Evolutionary conservation across 768 basidiomycete species (phyloP).

Genomic region (Kwoniella heveanensis): DNA sequence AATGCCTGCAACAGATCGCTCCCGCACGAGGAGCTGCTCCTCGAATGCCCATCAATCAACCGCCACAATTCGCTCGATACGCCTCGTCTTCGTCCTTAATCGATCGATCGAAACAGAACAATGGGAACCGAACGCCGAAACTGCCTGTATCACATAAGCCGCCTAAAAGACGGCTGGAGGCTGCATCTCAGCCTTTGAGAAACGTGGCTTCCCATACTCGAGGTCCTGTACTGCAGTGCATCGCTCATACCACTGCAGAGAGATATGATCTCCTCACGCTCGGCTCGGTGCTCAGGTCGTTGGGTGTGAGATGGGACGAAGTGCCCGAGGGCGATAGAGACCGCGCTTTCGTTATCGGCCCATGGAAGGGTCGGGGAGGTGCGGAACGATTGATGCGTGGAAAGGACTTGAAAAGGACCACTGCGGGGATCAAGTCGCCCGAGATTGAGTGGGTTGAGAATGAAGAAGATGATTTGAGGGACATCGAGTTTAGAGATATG

Average conservation of each 20-base stretch:
- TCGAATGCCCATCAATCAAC: background rate
- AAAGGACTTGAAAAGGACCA: constrained; percentile 33
- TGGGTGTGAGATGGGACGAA: constrained; percentile 51
- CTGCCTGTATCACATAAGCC: constrained; percentile 47
- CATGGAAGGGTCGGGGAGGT: constrained; percentile 50
- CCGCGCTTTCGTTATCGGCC: constrained; percentile 48
- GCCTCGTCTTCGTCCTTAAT: constrained; percentile 10
- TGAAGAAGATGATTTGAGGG: constrained; percentile 58
- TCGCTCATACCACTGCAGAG: constrained; percentile 84
- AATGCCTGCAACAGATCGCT: constrained; percentile 2
- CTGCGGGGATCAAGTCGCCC: background rate
- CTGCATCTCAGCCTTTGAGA: constrained; percentile 82
- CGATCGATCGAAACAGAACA: constrained; percentile 5
- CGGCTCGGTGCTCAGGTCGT: constrained; percentile 37
- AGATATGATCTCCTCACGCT: constrained; percentile 72
- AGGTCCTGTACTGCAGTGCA: constrained; percentile 73
- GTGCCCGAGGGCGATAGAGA: constrained; percentile 53
- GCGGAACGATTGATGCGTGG: constrained; percentile 39
- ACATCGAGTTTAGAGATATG: constrained; percentile 21
- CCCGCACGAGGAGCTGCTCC: background rate
- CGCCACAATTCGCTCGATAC: background rate
- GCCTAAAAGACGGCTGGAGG: constrained; percentile 69
- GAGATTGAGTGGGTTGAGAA: constrained; percentile 65
- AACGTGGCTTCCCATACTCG: constrained; percentile 83
- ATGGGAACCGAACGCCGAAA: constrained; percentile 11